These are phyloP conservation scores for Lactifluus piperatus DNA, from an alignment of 768 basidiomycete genomes.

Conservation along the genomic window DNA sequence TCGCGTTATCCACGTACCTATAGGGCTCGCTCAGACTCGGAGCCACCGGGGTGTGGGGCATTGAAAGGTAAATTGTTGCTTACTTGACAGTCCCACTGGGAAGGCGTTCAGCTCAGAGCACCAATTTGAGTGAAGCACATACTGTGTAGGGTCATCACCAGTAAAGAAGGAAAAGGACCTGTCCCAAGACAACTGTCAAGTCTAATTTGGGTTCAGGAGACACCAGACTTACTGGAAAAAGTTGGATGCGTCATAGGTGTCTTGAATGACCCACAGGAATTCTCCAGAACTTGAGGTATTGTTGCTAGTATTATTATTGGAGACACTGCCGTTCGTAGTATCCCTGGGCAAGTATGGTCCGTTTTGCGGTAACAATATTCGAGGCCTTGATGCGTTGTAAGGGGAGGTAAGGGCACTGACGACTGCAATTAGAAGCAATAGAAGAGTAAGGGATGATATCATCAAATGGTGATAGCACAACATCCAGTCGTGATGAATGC, in stretches of 20 bases:
- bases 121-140: constrained; percentile 13
- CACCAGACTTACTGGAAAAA: constrained; percentile 18
- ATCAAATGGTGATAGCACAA: constrained; percentile 18
- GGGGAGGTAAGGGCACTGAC: neutral
- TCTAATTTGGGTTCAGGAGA: neutral
- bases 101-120: constrained; percentile 2
- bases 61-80: constrained; percentile 22
- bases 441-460: constrained; percentile 13
- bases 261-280: constrained; percentile 18
- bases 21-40: constrained; percentile 2
- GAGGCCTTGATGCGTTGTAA: neutral
- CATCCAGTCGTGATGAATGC: constrained; percentile 15
- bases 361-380: neutral
- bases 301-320: constrained; percentile 8
- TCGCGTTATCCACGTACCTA: constrained; percentile 53
- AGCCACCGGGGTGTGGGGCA: neutral
- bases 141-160: constrained; percentile 11
- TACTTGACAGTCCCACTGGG: constrained; percentile 64
- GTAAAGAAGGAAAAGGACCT: constrained; percentile 15
- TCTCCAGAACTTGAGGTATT: neutral
- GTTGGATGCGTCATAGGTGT: constrained; percentile 17
- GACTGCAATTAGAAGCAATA: neutral
- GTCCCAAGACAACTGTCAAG: neutral
- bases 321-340: neutral
- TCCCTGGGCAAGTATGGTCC: constrained; percentile 2